Conservation (phyloP, 2,329 filamentous ascomycete genomes). For the Nemania sp. region DNA sequence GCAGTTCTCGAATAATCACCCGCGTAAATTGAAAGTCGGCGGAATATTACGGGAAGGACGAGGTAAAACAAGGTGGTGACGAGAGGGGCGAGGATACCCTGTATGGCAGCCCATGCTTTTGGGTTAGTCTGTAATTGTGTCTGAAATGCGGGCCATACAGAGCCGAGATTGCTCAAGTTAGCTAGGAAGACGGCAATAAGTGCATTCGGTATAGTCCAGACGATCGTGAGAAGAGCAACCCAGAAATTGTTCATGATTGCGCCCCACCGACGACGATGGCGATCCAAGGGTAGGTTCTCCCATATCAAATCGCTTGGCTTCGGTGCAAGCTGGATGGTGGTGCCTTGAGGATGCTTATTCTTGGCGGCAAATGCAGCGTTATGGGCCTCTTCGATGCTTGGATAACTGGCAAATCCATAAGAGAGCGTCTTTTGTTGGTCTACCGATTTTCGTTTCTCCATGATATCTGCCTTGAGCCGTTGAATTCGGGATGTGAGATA, state of each 20-base stretch:
- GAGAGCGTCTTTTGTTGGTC: conserved; percentile 89
- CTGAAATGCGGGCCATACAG: conserved; percentile 81
- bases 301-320: conserved; percentile 92
- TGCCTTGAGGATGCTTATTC: conserved; percentile 81
- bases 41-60: conserved; percentile 87
- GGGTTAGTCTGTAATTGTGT: conserved; percentile 69
- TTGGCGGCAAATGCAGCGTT: conserved; percentile 82
- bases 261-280: conserved; percentile 74
- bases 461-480: conserved; percentile 82
- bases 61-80: conserved; percentile 88
- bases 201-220: conserved; percentile 92
- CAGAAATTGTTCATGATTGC: conserved; percentile 76
- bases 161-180: conserved; percentile 81
- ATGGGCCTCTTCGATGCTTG: conserved; percentile 86
- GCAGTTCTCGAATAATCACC: conserved; percentile 92
- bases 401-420: conserved; percentile 93
- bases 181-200: conserved; percentile 92
- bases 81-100: conserved; percentile 89
- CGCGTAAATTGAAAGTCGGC: conserved; percentile 81
- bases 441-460: conserved; percentile 79
- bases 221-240: conserved; percentile 72
- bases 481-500: conserved; percentile 87
- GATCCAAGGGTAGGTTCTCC: conserved; percentile 71
- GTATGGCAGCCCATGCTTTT: conserved; percentile 82
- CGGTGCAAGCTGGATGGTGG: conserved; percentile 81